Evolutionary conservation across 345 rosid genomes (phyloP), one percentile per base, ranked within the genome.

Genomic region (Linum usitatissimum): DNA sequence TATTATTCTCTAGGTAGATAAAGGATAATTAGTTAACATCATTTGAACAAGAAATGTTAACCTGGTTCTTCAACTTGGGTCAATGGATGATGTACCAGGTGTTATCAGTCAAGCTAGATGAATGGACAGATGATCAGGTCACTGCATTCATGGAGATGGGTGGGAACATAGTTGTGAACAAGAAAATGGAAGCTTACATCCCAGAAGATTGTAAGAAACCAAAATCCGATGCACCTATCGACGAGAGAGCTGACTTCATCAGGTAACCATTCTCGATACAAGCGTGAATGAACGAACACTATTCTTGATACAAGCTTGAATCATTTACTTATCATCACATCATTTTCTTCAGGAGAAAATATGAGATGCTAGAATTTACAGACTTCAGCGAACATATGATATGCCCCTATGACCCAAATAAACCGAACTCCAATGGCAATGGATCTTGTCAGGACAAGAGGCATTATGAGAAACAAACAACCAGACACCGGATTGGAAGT

Each of bases 121-220:
- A 87, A 20, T 93, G 99, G 99, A 83, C 96, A 21, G 95, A 90
- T 62, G 96, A 93, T 54, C 96, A 93, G 77, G 96, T 93, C 12
- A 78, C 81, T 31, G 30, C 49, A 62, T 73, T 93, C 48, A 71
- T 66, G 20, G 85, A 74, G 14, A 49, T 79, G 74, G 99, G 99
- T 61, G 99, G 99, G 59, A 93, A 93, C 73, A 59, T 30, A 54
- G 77, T 36, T 21, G 95, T 76, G 57, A 93, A 87, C 80, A 63
- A 65, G 74, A 93, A 86, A 63, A 87, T 68, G 67, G 99, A 93
- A 78, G 95, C 96, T 64, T 75, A 65, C 68, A 63, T 88, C 66
- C 85, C 92, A 1, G 79, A 79, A 65, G 78, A 77, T 58, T 45
- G 62, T 60, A 81, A 10, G 70, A 93, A 93, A 77, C 99, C 92